These are phyloP conservation scores for Penicillium sp. DNA, from an alignment of 2,329 filamentous ascomycete genomes.

Conservation along the genomic window DNA sequence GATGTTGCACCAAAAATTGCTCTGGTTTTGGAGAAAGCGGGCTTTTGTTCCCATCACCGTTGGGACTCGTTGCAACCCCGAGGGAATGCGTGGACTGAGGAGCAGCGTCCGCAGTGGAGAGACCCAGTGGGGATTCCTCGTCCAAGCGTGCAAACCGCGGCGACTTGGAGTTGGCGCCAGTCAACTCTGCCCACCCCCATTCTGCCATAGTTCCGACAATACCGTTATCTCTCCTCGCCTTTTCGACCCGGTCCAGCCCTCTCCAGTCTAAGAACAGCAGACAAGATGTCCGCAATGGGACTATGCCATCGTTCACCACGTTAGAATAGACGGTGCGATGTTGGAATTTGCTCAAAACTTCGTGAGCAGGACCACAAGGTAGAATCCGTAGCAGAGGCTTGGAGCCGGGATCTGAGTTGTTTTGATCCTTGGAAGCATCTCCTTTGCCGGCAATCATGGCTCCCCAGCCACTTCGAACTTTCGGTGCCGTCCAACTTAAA, in stretches of 20 bases:
- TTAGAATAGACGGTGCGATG: conserved; percentile 95
- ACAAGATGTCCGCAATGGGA: conserved; percentile 91
- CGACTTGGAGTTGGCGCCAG: conserved; percentile 64
- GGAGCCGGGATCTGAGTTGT: conserved; percentile 69
- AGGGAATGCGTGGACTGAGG: not conserved
- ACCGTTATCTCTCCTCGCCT: conserved; percentile 87
- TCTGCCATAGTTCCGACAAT: conserved; percentile 89
- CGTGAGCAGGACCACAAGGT: conserved; percentile 87
- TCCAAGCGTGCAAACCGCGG: conserved; percentile 43
- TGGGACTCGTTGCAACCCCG: conserved; percentile 16
- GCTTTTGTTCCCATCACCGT: conserved; percentile 6
- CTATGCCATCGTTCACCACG: conserved; percentile 96
- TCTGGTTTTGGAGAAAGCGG: conserved; percentile 16
- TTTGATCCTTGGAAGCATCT: conserved; percentile 57
- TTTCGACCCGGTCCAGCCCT: conserved; percentile 88
- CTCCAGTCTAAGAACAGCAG: conserved; percentile 97
- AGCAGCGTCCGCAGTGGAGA: conserved; percentile 7
- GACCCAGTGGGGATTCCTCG: conserved; percentile 27
- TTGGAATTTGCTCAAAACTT: conserved; percentile 81
- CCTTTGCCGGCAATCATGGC: conserved; percentile 81
- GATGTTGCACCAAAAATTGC: conserved; percentile 22
- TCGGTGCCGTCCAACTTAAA: conserved; percentile 86
- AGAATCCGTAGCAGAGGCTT: conserved; percentile 88
- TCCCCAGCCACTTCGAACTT: conserved; percentile 84
- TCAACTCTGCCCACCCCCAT: conserved; percentile 94